Base-by-base conservation (phyloP, 768 basidiomycete genomes). In the Suillus variegatus region DNA sequence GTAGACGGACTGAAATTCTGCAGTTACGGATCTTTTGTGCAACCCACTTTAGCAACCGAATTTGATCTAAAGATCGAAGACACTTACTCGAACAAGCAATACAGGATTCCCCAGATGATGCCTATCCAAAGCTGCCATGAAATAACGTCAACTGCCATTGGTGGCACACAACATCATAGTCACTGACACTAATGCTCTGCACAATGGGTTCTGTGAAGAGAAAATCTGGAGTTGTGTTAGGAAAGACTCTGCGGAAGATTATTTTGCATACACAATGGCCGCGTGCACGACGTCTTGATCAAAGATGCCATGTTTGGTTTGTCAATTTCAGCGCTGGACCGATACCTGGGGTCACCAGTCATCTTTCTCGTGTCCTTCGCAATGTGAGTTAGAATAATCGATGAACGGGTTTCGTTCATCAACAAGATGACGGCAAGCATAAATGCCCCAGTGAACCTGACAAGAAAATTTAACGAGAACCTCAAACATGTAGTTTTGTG, bases 31-130 rank as follows among this genome's bases (percentile, higher is more conserved):
- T 67, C 87, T 87, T 49, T 62, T 6, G 47, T 35, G 56, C 18
- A 18, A 40, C 16, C 14, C 4, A n/a, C 4, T 43, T 65, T 16
- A 55, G 47, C n/a, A 7, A 12, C 25, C 13, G 4, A 25, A n/a
- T 41, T 18, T 13, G 38, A 36, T n/a, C 51, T 5, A 55, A 12
- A 6, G 25, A 28, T 10, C 22, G 35, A 36, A 22, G 22, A 22
- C 43, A 56, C 77, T 0, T 70, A 88, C 86, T 85, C 85, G 32
- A 91, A 78, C 64, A 93, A 76, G 61, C 86, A 87, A 68, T 85
- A 94, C 32, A 88, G 74, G 1, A 92, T 83, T 0, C 92, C 92
- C 92, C 92, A 94, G 0, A 84, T 83, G 63, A 93, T 86, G 49
- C 87, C 87, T 36, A 84, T 74, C 88, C 88, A 90, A 14, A 89